Evolutionary conservation across 2,329 filamentous ascomycete species (phyloP).

Genomic region (Colletotrichum graminicola): DNA sequence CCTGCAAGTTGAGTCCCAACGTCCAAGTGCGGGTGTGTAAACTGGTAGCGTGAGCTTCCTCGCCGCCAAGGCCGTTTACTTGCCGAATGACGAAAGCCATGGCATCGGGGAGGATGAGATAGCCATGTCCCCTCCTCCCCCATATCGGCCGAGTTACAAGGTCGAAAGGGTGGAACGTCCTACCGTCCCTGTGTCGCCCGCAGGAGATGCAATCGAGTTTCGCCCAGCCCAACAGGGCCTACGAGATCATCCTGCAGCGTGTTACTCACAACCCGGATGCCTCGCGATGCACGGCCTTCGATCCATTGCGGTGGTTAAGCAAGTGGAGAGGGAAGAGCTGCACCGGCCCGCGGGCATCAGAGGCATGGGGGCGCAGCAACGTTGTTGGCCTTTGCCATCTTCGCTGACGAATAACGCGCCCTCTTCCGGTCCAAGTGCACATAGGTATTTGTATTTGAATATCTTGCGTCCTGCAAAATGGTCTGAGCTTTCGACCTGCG

Average conservation of each 20-base stretch:
- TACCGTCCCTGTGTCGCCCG: too few species aligned
- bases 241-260: not conserved
- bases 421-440: not conserved
- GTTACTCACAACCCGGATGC: not conserved
- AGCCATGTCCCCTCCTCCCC: constrained; percentile 2
- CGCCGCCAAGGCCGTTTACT: not conserved
- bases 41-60: not conserved
- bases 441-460: too few species aligned
- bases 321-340: not conserved
- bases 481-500: not conserved
- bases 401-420: not conserved
- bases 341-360: constrained; percentile 1
- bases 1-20: too few species aligned
- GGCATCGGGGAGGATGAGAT: not conserved
- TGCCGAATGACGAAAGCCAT: not conserved
- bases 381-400: not conserved
- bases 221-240: not conserved
- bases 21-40: not conserved
- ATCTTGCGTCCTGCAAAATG: constrained; percentile 5
- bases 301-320: constrained; percentile 7
- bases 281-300: constrained; percentile 9
- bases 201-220: too few species aligned
- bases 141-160: not conserved
- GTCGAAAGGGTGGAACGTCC: not conserved
- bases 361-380: constrained; percentile 12